A percentile compares a stretch with the other conserved stretches of the same genome.
These are phyloP conservation scores for Solanum tacnaense DNA, from an alignment of 257 asterid genomes.

Conservation along the genomic window DNA sequence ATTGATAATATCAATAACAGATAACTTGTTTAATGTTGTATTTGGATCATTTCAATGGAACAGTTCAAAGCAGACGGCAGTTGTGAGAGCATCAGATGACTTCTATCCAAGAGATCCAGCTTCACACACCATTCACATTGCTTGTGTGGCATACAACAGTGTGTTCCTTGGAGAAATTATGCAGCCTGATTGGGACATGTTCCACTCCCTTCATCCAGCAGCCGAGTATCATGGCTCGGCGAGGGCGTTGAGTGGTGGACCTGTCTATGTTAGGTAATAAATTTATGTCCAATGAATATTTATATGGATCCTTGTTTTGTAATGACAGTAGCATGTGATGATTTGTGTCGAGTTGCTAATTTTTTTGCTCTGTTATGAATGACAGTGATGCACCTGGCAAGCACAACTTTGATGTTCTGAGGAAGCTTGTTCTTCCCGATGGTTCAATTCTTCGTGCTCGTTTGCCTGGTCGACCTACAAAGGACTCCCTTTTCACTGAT, in stretches of 20 bases:
- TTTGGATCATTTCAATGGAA: slow-evolving; percentile 4
- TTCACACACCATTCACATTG: slow-evolving; percentile 81
- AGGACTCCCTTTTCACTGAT: slow-evolving; percentile 76
- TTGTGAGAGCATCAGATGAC: slow-evolving; percentile 85
- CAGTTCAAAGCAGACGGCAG: slow-evolving; percentile 78
- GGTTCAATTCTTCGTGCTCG: slow-evolving; percentile 83
- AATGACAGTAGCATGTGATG: background rate
- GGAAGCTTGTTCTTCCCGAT: slow-evolving; percentile 72
- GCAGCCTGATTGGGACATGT: slow-evolving; percentile 95
- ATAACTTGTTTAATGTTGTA: background rate
- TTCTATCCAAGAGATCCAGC: slow-evolving; percentile 70
- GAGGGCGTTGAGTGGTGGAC: slow-evolving; percentile 79
- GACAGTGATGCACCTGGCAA: slow-evolving; percentile 87
- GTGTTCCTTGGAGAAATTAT: slow-evolving; percentile 68
- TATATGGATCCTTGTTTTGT: background rate
- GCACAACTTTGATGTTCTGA: slow-evolving; percentile 74
- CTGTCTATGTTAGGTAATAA: slow-evolving; percentile 65
- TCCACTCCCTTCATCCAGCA: slow-evolving; percentile 79
- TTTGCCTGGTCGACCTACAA: slow-evolving; percentile 87
- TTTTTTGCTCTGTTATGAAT: background rate
- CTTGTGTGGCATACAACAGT: slow-evolving; percentile 69
- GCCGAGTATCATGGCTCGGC: slow-evolving; percentile 87
- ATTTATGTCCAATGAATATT: background rate
- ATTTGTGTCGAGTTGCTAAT: background rate
- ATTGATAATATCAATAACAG: background rate